phyloP scores from a whole-genome alignment of 2,329 filamentous ascomycete species.

The Hypoxylon sp. region DNA sequence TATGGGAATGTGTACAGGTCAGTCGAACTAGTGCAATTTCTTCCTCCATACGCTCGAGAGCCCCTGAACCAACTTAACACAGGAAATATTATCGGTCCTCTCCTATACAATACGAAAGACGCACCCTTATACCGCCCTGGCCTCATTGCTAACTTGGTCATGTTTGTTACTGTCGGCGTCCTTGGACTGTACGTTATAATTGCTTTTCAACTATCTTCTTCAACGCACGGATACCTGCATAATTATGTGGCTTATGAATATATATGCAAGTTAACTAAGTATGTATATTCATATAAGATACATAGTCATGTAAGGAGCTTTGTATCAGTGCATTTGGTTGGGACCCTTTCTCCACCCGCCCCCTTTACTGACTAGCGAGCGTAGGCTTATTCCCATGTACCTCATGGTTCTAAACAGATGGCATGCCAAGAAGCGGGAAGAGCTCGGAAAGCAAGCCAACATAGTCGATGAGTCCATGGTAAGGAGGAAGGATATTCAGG shows the following conservation, averaged over 20 bases:
- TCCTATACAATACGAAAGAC: slow-evolving; percentile 72
- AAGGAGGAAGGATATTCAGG: slow-evolving; percentile 55
- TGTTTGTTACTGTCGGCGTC: slow-evolving; percentile 70
- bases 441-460: slow-evolving; percentile 65
- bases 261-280: not conserved
- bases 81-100: slow-evolving; percentile 76
- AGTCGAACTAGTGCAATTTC: slow-evolving; percentile 4
- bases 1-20: slow-evolving; percentile 68
- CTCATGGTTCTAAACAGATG: slow-evolving; percentile 66
- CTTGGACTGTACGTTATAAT: slow-evolving; percentile 55
- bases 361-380: slow-evolving; percentile 31
- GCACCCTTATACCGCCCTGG: slow-evolving; percentile 71
- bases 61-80: slow-evolving; percentile 11
- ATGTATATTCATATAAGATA: not conserved
- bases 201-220: not conserved
- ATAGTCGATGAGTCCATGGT: slow-evolving; percentile 62
- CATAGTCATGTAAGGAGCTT: not conserved
- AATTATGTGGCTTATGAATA: not conserved
- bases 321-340: not conserved
- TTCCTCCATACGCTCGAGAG: not conserved
- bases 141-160: slow-evolving; percentile 70
- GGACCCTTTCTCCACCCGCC: not conserved
- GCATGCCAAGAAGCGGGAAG: slow-evolving; percentile 60
- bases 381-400: slow-evolving; percentile 55
- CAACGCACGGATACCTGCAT: not conserved